Percentiles rank a stretch among this genome's conserved stretches.
phyloP scores from a whole-genome alignment of 2,329 filamentous ascomycete species.

The Dactylellina leptospora region DNA sequence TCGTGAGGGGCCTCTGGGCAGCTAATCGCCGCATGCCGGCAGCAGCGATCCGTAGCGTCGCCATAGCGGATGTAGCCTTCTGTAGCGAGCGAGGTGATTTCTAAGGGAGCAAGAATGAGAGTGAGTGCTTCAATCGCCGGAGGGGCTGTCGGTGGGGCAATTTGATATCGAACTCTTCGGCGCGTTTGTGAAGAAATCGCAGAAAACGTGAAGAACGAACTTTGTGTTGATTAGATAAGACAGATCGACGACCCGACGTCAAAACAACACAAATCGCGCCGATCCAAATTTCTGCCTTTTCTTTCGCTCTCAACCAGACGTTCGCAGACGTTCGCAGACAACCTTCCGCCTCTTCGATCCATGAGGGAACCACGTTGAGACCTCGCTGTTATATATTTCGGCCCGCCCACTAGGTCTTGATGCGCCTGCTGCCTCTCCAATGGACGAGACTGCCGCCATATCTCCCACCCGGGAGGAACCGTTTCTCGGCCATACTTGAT shows the following conservation, averaged over 20 bases:
- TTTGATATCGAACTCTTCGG: too few species aligned
- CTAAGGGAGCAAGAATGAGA: not conserved
- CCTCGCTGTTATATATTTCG: not conserved
- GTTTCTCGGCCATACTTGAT: not conserved
- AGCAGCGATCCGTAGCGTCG: conserved; percentile 24
- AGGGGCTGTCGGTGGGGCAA: too few species aligned
- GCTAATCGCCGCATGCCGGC: conserved; percentile 28
- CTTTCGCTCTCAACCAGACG: too few species aligned
- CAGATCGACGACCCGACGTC: conserved; percentile 19
- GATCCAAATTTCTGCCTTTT: conserved; percentile 27
- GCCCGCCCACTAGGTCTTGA: conserved; percentile 19
- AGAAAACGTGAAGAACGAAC: not conserved
- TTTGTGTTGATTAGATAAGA: conserved; percentile 43
- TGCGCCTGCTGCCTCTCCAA: conserved; percentile 16
- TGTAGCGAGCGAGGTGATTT: not conserved
- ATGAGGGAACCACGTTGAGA: conserved; percentile 17
- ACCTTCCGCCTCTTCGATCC: not conserved
- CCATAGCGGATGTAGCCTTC: conserved; percentile 11
- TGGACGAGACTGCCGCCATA: conserved; percentile 34
- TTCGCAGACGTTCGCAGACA: not conserved
- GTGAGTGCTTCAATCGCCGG: too few species aligned
- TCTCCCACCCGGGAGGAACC: not conserved
- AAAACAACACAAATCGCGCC: conserved; percentile 27
- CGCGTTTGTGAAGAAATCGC: not conserved
- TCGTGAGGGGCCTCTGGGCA: conserved; percentile 11